Evolutionary conservation across 768 basidiomycete species (phyloP), one percentile per base, ranked within the genome.

Genomic region (Suillus brevipes): DNA sequence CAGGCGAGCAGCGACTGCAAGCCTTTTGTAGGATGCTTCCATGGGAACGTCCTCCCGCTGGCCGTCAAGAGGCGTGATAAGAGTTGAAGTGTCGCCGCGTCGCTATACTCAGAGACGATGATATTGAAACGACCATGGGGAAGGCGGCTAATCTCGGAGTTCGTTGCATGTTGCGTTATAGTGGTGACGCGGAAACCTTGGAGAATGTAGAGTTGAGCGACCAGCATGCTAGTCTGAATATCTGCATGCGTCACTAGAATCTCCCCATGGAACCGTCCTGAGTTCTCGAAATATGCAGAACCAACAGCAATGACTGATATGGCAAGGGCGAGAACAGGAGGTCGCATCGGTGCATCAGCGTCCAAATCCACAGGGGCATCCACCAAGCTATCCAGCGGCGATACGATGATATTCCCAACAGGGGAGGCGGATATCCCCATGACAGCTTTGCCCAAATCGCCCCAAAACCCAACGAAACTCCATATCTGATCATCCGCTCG

Each of bases 181-280:
- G 52, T 53, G 34, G 18, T 12, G 31, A 53, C 52, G 18, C 31
- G 52, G 20, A 53, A 53, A 16, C 52, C 52, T 34, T 16, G 52
- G 18, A 53, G 31, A 53, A 53, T 8, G 31, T 53, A 53, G 16
- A 53, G 52, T 18, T 53, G 52, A 31, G 8, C 18, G 5, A 34
- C 6, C 8, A 18, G 52, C 18, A 34, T 53, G 31, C 52, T 31
- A 4, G 18, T 53, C 52, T 53, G 28, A 34, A 42, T 31, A 5
- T 61, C 60, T 28, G 42, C 60, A 61, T 61, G 40, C 4, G 60
- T 61, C 20, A 61, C 47, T 6, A 61, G 42, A n/a, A 61, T 61
- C 28, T 45, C 42, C 20, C 60, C 31, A 34, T 28, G 42, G 43
- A 61, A 49, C 12, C 60, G 28, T 31, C n/a, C n/a, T 6, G 60